phyloP scores from a whole-genome alignment of 2,329 filamentous ascomycete species.

The Penicillium sp. region DNA sequence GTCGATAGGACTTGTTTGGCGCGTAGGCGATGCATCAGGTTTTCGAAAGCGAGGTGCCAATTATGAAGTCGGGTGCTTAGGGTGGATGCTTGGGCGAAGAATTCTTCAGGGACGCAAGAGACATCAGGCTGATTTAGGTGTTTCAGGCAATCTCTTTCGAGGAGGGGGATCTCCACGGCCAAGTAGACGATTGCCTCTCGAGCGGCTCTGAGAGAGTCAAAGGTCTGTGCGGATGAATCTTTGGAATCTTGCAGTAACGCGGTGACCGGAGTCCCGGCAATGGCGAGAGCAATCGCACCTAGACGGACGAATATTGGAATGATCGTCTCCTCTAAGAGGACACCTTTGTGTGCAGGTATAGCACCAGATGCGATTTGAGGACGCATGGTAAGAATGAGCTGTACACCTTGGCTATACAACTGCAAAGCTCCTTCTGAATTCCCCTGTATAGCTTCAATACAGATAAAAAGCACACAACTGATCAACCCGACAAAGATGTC shows the following conservation, averaged over 20 bases:
- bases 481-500: conserved; percentile 31
- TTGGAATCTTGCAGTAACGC: conserved; percentile 16
- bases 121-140: conserved; percentile 13
- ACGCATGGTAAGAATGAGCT: conserved; percentile 25
- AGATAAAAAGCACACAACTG: conserved; percentile 35
- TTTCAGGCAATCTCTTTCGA: conserved; percentile 22
- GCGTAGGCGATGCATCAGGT: conserved; percentile 13
- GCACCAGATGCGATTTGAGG: conserved; percentile 8
- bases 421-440: conserved; percentile 25
- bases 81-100: conserved; percentile 13
- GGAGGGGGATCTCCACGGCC: conserved; percentile 22
- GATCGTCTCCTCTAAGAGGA: conserved; percentile 26
- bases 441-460: conserved; percentile 32
- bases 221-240: conserved; percentile 1
- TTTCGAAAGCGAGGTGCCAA: conserved; percentile 26
- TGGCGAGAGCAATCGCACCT: conserved; percentile 20
- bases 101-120: conserved; percentile 14
- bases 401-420: conserved; percentile 31
- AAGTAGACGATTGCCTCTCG: conserved; percentile 28
- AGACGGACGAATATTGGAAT: conserved; percentile 32
- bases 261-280: conserved; percentile 12
- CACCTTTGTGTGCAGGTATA: conserved; percentile 12
- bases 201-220: conserved; percentile 25
- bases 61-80: conserved; percentile 18
- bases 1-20: conserved; percentile 7